Percentiles rank a stretch among this genome's conserved stretches.
Conservation (phyloP, 1,284 basidiomycete genomes). For the Ustilago tritici region DNA sequence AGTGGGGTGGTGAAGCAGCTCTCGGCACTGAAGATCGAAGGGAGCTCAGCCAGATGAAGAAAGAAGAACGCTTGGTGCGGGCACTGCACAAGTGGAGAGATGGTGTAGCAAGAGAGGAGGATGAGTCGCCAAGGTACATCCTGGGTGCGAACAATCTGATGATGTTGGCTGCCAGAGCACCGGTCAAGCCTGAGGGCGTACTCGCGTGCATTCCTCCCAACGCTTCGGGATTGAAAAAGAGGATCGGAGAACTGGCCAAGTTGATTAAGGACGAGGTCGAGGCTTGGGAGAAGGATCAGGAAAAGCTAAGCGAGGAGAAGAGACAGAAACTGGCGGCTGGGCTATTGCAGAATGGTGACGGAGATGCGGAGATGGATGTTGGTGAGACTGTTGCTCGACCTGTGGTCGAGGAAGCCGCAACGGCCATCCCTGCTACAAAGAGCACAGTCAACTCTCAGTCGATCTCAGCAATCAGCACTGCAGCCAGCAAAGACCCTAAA, state of each 20-base stretch:
- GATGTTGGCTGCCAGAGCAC: conserved; percentile 59
- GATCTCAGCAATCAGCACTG: conserved; percentile 38
- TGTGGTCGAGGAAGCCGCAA: neutral
- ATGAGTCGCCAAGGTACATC: conserved; percentile 79
- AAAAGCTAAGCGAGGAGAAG: conserved; percentile 20
- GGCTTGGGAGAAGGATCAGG: conserved; percentile 42
- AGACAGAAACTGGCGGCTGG: conserved; percentile 13
- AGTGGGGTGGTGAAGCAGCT: conserved; percentile 70
- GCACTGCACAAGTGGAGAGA: conserved; percentile 89
- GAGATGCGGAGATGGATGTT: conserved; percentile 25
- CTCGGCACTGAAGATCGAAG: conserved; percentile 43
- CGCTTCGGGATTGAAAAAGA: conserved; percentile 43
- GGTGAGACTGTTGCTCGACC: conserved; percentile 27
- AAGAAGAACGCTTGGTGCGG: conserved; percentile 75
- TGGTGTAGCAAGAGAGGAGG: conserved; percentile 80
- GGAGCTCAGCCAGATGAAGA: conserved; percentile 51
- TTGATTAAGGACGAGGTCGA: conserved; percentile 47
- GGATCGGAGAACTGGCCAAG: conserved; percentile 51
- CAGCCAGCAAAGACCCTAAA: conserved; percentile 2
- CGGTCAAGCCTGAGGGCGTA: conserved; percentile 42
- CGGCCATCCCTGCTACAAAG: neutral
- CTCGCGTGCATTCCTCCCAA: conserved; percentile 49
- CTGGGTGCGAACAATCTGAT: conserved; percentile 53
- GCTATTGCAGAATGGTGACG: conserved; percentile 10
- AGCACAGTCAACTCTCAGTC: neutral